These are phyloP conservation scores for Diaporthe velutina DNA, from an alignment of 2,329 filamentous ascomycete species.

Conservation along the genomic window DNA sequence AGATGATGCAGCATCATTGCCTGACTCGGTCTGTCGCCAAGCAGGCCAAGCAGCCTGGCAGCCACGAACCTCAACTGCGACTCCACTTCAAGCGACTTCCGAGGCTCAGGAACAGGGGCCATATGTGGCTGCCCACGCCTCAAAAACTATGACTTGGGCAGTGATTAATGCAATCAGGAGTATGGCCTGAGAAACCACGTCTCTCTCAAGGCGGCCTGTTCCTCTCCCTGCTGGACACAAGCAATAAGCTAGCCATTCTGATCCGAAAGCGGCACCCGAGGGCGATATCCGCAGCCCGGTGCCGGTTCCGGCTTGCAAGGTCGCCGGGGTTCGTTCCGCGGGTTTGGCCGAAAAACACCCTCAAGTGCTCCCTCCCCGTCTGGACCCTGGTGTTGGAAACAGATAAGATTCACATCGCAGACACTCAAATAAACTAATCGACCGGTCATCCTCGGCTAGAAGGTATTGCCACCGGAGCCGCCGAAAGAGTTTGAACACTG, in stretches of 20 bases:
- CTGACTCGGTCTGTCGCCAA: constrained; percentile 23
- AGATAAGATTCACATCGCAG: not conserved
- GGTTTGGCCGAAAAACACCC: not conserved
- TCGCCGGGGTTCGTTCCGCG: not conserved
- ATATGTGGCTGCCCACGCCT: constrained; percentile 12
- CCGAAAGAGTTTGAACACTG: not conserved
- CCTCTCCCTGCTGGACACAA: not conserved
- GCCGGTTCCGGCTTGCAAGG: not conserved
- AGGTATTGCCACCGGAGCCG: not conserved
- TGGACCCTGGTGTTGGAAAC: not conserved
- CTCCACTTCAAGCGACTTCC: constrained; percentile 5
- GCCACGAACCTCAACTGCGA: not conserved
- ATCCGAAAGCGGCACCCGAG: constrained; percentile 8
- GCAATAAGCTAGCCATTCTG: not conserved
- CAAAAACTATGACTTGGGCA: constrained; percentile 1
- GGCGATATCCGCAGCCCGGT: constrained; percentile 14
- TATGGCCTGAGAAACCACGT: not conserved
- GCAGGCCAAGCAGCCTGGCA: constrained; percentile 14
- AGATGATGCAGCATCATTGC: constrained; percentile 23
- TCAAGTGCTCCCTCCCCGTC: not conserved
- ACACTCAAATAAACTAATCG: not conserved
- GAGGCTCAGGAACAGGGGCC: not conserved
- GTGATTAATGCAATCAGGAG: not conserved
- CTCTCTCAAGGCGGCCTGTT: not conserved
- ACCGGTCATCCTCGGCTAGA: not conserved